A percentile compares a stretch with the other conserved stretches of the same genome.
phyloP scores from a whole-genome alignment of 345 rosid species.

The Turnera subulata region DNA sequence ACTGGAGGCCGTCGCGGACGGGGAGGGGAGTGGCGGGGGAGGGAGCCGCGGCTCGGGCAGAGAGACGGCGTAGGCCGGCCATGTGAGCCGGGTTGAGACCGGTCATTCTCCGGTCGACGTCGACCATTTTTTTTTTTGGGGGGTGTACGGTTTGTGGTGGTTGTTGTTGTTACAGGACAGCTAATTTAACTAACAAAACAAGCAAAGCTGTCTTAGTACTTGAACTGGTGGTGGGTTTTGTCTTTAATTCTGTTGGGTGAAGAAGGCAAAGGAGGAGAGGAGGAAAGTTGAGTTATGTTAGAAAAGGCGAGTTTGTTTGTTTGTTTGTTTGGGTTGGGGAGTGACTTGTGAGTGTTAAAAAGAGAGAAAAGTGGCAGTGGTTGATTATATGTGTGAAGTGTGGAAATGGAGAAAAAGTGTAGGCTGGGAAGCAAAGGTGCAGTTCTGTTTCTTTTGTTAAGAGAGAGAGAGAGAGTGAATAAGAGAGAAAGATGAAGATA shows the following conservation, averaged over 20 bases:
- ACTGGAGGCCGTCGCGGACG: constrained; percentile 60
- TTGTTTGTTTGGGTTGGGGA: background rate
- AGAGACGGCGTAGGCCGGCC: constrained; percentile 93
- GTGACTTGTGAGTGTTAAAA: too few species aligned
- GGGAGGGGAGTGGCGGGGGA: constrained; percentile 38
- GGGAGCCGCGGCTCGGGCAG: constrained; percentile 85
- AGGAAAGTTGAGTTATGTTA: constrained; percentile 13
- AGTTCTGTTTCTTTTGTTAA: too few species aligned
- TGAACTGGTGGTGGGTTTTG: background rate
- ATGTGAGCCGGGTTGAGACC: constrained; percentile 85
- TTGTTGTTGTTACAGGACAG: too few species aligned
- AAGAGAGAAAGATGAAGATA: constrained; percentile 1
- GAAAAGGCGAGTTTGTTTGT: background rate
- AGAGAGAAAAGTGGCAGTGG: too few species aligned
- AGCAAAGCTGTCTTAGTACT: background rate
- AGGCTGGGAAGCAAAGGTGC: too few species aligned
- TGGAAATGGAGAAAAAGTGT: too few species aligned
- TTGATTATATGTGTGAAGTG: too few species aligned
- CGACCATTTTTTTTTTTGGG: constrained; percentile 52
- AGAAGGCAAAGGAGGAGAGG: constrained; percentile 13
- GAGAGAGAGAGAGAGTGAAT: constrained; percentile 1
- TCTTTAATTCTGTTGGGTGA: background rate
- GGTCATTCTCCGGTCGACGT: constrained; percentile 93
- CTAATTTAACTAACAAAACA: too few species aligned
- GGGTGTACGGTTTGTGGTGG: background rate